phyloP scores from a whole-genome alignment of 2,329 filamentous ascomycete genomes.

The Cladosporium sp. region DNA sequence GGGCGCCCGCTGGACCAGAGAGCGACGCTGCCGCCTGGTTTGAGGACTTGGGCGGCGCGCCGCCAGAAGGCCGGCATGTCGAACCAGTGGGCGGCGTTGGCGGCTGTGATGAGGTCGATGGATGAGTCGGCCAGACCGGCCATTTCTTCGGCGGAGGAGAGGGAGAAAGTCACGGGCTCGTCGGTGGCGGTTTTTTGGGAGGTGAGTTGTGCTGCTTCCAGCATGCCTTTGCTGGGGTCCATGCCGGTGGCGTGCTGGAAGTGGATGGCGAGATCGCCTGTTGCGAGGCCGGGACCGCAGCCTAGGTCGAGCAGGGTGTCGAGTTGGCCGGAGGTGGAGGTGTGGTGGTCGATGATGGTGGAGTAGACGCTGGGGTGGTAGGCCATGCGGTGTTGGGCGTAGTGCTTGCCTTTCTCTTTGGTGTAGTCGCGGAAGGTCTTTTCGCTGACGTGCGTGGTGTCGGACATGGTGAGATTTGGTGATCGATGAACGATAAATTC shows the following conservation, averaged over 20 bases:
- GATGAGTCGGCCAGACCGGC: not conserved
- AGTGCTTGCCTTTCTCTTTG: not conserved
- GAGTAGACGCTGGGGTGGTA: conserved; percentile 49
- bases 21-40: conserved; percentile 52
- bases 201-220: conserved; percentile 26
- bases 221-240: conserved; percentile 53
- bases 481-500: too few relatives aligned
- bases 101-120: conserved; percentile 23
- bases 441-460: not conserved
- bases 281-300: conserved; percentile 53
- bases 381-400: conserved; percentile 15
- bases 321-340: conserved; percentile 39
- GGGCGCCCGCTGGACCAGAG: conserved; percentile 43
- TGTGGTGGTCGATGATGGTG: conserved; percentile 45
- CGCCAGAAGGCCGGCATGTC: conserved; percentile 50
- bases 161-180: conserved; percentile 13
- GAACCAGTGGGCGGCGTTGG: conserved; percentile 50
- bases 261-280: conserved; percentile 41
- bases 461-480: not conserved
- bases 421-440: not conserved
- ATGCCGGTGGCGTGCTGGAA: conserved; percentile 48
- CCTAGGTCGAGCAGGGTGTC: conserved; percentile 53
- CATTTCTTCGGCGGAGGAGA: conserved; percentile 17
- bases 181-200: conserved; percentile 2
- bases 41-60: conserved; percentile 44